Evolutionary conservation across 306 rosid species (phyloP).

Genomic region (Neltuma alba): DNA sequence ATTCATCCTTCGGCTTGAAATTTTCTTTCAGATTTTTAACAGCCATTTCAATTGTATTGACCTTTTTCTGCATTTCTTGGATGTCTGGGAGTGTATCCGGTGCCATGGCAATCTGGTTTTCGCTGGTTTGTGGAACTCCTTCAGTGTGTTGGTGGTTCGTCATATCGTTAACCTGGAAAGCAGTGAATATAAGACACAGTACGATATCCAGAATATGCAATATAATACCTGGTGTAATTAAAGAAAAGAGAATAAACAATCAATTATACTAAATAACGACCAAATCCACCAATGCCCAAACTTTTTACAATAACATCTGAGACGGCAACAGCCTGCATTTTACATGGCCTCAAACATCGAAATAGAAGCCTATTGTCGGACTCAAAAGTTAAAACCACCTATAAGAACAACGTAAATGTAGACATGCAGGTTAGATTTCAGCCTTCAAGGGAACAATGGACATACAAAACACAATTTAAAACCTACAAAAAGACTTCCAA

Average conservation of each 20-base stretch:
- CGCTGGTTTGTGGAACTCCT: conserved; percentile 47
- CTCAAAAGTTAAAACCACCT: not conserved
- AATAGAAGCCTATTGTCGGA: conserved; percentile 15
- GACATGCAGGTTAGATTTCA: not conserved
- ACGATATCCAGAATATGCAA: conserved; percentile 9
- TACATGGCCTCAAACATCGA: conserved; percentile 10
- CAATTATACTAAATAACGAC: not conserved
- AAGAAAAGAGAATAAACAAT: not conserved
- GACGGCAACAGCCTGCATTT: not conserved
- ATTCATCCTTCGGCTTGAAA: conserved; percentile 53
- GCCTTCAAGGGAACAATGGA: conserved; percentile 4
- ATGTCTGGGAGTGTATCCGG: conserved; percentile 60
- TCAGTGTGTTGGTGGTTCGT: conserved; percentile 44
- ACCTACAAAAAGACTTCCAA: not conserved
- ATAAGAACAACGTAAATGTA: not conserved
- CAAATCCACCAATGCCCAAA: not conserved
- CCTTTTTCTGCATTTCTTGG: conserved; percentile 71
- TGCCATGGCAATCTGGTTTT: conserved; percentile 38
- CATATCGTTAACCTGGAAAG: conserved; percentile 56
- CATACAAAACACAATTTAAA: not conserved
- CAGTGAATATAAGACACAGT: conserved; percentile 17
- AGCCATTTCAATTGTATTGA: conserved; percentile 64
- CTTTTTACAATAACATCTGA: not conserved
- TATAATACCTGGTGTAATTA: not conserved
- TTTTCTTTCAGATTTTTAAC: conserved; percentile 51